A percentile compares a stretch with the other conserved stretches of the same genome.
These are phyloP conservation scores for Lignosus rhinocerotis DNA, from an alignment of 1,284 basidiomycete species.

Conservation along the genomic window DNA sequence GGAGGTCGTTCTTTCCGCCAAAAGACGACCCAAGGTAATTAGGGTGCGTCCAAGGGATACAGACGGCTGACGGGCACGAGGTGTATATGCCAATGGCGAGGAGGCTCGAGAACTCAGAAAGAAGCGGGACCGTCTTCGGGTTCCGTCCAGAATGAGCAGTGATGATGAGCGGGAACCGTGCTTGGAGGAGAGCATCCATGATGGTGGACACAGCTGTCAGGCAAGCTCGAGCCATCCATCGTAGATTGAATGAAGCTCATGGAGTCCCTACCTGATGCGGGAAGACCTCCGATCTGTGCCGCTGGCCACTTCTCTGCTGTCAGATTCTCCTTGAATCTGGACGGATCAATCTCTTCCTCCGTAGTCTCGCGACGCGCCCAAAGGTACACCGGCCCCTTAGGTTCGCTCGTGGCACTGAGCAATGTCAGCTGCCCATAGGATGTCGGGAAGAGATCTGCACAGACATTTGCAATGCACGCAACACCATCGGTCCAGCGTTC, in stretches of 20 bases:
- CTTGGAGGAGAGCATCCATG: slow-evolving; percentile 46
- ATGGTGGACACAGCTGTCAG: slow-evolving; percentile 45
- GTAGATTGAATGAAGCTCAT: background rate
- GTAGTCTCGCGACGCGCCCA: slow-evolving; percentile 72
- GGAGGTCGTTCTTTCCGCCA: slow-evolving; percentile 43
- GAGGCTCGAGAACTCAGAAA: slow-evolving; percentile 48
- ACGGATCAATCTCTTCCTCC: slow-evolving; percentile 58
- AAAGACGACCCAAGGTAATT: slow-evolving; percentile 54
- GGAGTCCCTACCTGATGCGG: slow-evolving; percentile 40
- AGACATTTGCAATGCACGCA: slow-evolving; percentile 65
- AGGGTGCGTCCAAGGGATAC: slow-evolving; percentile 58
- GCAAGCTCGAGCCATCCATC: background rate
- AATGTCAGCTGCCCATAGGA: background rate
- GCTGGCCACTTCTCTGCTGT: slow-evolving; percentile 48
- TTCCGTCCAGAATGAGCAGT: slow-evolving; percentile 66
- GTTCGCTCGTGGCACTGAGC: slow-evolving; percentile 59
- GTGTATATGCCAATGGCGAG: slow-evolving; percentile 58
- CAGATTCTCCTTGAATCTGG: slow-evolving; percentile 33
- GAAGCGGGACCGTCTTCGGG: slow-evolving; percentile 44
- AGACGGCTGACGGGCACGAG: slow-evolving; percentile 52
- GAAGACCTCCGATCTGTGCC: slow-evolving; percentile 50
- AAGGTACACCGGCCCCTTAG: slow-evolving; percentile 71
- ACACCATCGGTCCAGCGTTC: slow-evolving; percentile 49
- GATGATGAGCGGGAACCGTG: slow-evolving; percentile 61
- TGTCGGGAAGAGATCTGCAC: background rate